Percentiles rank a stretch among this genome's conserved stretches.
phyloP scores from a whole-genome alignment of 495 filamentous ascomycete species.

The Penicillium herquei region DNA sequence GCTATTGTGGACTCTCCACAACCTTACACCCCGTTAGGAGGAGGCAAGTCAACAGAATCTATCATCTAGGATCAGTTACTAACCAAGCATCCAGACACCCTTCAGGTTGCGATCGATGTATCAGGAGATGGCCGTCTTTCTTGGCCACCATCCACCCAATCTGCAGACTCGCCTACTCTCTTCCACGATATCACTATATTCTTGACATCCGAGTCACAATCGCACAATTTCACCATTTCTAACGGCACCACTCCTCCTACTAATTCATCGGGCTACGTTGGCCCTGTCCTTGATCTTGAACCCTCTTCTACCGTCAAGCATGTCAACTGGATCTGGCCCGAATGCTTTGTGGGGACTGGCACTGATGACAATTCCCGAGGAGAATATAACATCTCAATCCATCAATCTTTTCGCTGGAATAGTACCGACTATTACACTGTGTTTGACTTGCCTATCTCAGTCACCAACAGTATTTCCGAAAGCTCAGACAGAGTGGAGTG shows the following conservation, averaged over 20 bases:
- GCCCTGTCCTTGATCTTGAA: constrained; percentile 60
- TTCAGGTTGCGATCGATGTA: constrained; percentile 66
- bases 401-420: constrained; percentile 64
- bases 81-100: constrained; percentile 31
- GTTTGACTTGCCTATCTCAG: constrained; percentile 63
- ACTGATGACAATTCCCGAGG: constrained; percentile 28
- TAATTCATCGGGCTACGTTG: constrained; percentile 54
- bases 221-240: constrained; percentile 65
- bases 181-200: constrained; percentile 67
- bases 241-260: constrained; percentile 51
- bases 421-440: constrained; percentile 63
- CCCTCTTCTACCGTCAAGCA: constrained; percentile 66
- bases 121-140: constrained; percentile 60
- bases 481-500: constrained; percentile 17
- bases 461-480: constrained; percentile 59
- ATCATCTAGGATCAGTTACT: neutral
- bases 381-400: constrained; percentile 60
- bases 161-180: constrained; percentile 41
- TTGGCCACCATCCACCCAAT: constrained; percentile 47
- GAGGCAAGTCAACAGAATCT: constrained; percentile 44
- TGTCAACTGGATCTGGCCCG: constrained; percentile 66
- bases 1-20: constrained; percentile 64
- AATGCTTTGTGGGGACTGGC: constrained; percentile 61
- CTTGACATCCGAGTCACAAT: constrained; percentile 57
- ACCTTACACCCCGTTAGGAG: constrained; percentile 64